A percentile compares a stretch with the other conserved stretches of the same genome.
Conservation (phyloP, 768 basidiomycete genomes). For the Clitopilus passeckerianus region DNA sequence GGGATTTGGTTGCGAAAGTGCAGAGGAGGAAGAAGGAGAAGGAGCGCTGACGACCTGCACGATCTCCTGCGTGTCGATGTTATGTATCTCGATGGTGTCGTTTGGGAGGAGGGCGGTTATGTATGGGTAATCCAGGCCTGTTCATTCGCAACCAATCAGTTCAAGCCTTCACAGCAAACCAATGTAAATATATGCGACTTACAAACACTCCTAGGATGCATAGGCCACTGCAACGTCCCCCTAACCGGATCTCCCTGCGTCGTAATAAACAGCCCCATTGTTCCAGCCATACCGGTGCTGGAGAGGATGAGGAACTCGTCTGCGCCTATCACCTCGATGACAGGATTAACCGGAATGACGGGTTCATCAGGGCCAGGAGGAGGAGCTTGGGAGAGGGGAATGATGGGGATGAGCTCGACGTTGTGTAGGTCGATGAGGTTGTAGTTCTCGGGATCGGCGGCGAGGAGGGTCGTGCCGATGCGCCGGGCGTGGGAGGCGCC, state of each 20-base stretch:
- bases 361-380: not conserved
- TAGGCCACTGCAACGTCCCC: slow-evolving; percentile 84
- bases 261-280: slow-evolving; percentile 84
- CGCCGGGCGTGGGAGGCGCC: slow-evolving; percentile 59
- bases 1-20: slow-evolving; percentile 4
- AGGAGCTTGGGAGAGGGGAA: slow-evolving; percentile 73
- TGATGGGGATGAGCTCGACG: slow-evolving; percentile 62
- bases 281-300: slow-evolving; percentile 68
- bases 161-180: not conserved
- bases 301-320: slow-evolving; percentile 85
- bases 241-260: slow-evolving; percentile 84
- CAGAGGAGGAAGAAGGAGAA: slow-evolving; percentile 16
- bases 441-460: slow-evolving; percentile 72
- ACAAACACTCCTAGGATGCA: slow-evolving; percentile 76
- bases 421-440: slow-evolving; percentile 75
- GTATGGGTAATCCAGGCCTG: slow-evolving; percentile 81
- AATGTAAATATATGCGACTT: slow-evolving; percentile 21
- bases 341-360: slow-evolving; percentile 41
- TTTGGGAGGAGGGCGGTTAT: slow-evolving; percentile 76
- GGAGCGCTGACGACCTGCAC: slow-evolving; percentile 64
- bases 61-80: slow-evolving; percentile 65
- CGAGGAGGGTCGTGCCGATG: slow-evolving; percentile 57
- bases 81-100: slow-evolving; percentile 77
- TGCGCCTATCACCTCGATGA: slow-evolving; percentile 68
- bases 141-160: not conserved